Base-by-base conservation (phyloP, 352 stramenopile species). In the Phytopythium vexans region DNA sequence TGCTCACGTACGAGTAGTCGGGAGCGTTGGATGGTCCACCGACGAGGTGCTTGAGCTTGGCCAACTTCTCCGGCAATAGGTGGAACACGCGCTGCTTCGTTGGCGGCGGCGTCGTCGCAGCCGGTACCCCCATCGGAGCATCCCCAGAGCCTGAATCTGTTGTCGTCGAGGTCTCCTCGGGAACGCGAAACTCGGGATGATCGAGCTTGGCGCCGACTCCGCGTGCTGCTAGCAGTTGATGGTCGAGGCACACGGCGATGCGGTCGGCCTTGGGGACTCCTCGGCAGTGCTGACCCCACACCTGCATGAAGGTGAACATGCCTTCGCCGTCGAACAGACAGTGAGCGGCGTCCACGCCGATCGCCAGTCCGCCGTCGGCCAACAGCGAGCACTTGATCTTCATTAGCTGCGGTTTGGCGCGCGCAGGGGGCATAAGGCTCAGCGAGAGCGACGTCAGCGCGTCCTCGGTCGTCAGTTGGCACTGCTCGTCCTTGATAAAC, bases 271-370 rank as follows among this genome's bases (percentile, higher is more conserved):
- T 60, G 9, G n/a, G 27, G 5, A 5, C 6, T 42, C 40, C 12
- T 21, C 66, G 72, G 56, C 83, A 86, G 56, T 78, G 69, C 54
- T 75, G 58, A 6, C 72, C 71, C 74, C 77, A 89, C n/a, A 67
- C 55, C 33, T 68, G 78, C 63, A 81, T 77, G 46, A 89, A 83
- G 8, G 68, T 86, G 60, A 86, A 83, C 48, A 79, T 60, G 1
- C 44, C 66, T 39, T 86, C 68, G 7, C 60, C 72, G 34, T 88
- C 77, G 11, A 86, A 58, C 33, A 88, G 46, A 3, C 44, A 62
- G 58, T 89, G 75, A 21, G 40, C 77, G 37, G 60, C 47, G 49
- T 82, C 60, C 16, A 84, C 21, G 0, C 73, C 78, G 46, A 89
- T 54, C 15, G 16, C 73, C 38, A 89, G 47, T 0, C 78, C 71